A percentile compares a stretch with the other conserved stretches of the same genome.
Evolutionary conservation across 2,329 filamentous ascomycete genomes (phyloP).

Genomic region (Hypoxylon sp.): DNA sequence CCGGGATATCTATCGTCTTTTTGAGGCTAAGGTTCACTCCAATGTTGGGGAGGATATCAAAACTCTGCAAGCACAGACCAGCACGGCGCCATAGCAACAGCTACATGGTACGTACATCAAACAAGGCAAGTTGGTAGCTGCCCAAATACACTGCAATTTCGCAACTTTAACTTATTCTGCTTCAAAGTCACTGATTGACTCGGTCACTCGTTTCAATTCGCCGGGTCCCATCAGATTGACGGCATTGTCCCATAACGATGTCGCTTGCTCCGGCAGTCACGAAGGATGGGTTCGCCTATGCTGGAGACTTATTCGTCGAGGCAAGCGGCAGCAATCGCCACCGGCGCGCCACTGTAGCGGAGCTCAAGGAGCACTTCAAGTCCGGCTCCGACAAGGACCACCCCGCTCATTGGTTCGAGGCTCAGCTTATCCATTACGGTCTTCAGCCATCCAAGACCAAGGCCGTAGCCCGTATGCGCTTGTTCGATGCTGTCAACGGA

Average conservation of each 20-base stretch:
- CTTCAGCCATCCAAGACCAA: conserved; percentile 70
- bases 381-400: conserved; percentile 61
- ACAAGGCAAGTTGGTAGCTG: neutral
- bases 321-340: conserved; percentile 61
- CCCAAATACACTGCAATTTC: neutral
- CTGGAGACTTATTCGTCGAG: conserved; percentile 62
- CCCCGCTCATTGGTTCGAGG: conserved; percentile 73
- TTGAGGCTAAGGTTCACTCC: conserved; percentile 2
- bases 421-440: conserved; percentile 74
- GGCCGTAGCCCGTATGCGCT: conserved; percentile 69
- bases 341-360: conserved; percentile 60
- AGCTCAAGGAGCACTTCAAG: conserved; percentile 64
- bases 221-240: neutral
- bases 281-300: conserved; percentile 60
- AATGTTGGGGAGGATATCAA: conserved; percentile 2
- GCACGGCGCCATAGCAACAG: neutral
- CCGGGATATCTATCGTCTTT: too few species aligned
- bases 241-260: conserved; percentile 38
- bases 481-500: conserved; percentile 69
- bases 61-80: conserved; percentile 14
- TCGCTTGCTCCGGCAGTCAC: conserved; percentile 51
- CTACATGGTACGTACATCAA: neutral
- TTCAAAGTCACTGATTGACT: neutral
- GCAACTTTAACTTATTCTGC: neutral
- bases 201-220: neutral